phyloP scores from a whole-genome alignment of 169 alveolate species.

The Plasmodium cynomolgi region DNA sequence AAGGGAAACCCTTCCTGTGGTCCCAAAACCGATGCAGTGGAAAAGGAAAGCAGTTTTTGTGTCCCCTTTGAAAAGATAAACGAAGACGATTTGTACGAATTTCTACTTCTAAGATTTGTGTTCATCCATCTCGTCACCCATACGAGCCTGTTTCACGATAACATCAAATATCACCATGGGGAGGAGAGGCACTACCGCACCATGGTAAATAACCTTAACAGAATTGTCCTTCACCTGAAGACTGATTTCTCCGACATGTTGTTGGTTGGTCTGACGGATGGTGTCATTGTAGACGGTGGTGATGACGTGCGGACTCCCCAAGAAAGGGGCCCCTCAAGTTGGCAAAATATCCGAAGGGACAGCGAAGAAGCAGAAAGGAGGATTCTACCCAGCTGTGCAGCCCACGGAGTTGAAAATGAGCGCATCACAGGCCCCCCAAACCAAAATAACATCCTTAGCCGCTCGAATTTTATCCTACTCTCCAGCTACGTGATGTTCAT shows the following conservation, averaged over 20 bases:
- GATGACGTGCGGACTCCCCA: neutral
- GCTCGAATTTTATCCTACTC: slow-evolving; percentile 12
- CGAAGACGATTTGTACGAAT: slow-evolving; percentile 58
- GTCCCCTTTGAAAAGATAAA: slow-evolving; percentile 27
- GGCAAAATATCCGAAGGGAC: neutral
- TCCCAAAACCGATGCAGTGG: neutral
- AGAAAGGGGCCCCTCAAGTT: neutral
- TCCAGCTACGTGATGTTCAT: slow-evolving; percentile 19
- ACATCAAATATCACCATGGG: slow-evolving; percentile 18
- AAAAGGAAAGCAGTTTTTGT: neutral
- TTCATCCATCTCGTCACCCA: slow-evolving; percentile 37
- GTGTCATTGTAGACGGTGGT: neutral
- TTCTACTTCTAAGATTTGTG: slow-evolving; percentile 28
- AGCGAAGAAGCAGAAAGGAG: neutral
- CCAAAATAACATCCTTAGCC: slow-evolving; percentile 9
- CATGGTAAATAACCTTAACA: slow-evolving; percentile 34
- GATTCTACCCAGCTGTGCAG: neutral
- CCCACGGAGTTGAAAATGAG: neutral
- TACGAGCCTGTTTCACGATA: slow-evolving; percentile 33
- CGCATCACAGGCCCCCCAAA: neutral
- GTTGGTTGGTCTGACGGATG: neutral
- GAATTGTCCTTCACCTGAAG: slow-evolving; percentile 37
- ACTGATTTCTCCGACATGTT: slow-evolving; percentile 19
- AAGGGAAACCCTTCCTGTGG: neutral
- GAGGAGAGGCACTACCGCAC: neutral